Conservation (phyloP, 441 rosid species). For the Pelargonium fulgidum region DNA sequence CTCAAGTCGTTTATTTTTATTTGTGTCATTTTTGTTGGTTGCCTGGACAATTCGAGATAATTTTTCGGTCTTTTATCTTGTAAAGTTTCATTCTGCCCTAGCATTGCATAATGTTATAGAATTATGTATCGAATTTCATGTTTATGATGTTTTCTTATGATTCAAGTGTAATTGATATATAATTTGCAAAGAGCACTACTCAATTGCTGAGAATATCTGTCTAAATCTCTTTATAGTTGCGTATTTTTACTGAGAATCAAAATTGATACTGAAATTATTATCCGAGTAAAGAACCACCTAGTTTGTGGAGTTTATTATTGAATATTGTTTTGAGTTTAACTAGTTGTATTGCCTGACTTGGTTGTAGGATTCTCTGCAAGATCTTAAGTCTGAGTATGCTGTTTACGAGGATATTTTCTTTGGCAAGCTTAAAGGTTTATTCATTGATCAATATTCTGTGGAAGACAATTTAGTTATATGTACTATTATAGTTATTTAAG, state of each 20-base stretch:
- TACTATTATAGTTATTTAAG: neutral
- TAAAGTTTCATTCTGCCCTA: too few species aligned
- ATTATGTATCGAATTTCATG: neutral
- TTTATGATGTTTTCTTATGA: neutral
- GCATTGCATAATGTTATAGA: too few species aligned
- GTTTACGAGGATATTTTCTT: constrained; percentile 52
- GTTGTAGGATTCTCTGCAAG: constrained; percentile 48
- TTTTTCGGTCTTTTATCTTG: too few species aligned
- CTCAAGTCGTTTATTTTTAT: neutral
- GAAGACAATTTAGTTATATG: neutral
- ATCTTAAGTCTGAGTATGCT: constrained; percentile 43
- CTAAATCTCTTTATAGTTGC: neutral
- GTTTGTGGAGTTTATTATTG: neutral
- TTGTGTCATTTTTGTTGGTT: neutral
- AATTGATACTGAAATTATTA: neutral
- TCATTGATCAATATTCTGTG: neutral
- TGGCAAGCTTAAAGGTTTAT: constrained; percentile 58
- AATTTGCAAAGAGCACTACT: neutral
- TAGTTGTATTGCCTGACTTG: constrained; percentile 2
- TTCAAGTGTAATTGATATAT: neutral
- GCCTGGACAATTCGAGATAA: neutral
- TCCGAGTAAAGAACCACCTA: neutral
- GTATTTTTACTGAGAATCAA: neutral
- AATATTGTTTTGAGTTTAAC: neutral
- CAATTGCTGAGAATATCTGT: neutral